Conservation (phyloP, 306 rosid genomes). For the Cicer cuneatum region DNA sequence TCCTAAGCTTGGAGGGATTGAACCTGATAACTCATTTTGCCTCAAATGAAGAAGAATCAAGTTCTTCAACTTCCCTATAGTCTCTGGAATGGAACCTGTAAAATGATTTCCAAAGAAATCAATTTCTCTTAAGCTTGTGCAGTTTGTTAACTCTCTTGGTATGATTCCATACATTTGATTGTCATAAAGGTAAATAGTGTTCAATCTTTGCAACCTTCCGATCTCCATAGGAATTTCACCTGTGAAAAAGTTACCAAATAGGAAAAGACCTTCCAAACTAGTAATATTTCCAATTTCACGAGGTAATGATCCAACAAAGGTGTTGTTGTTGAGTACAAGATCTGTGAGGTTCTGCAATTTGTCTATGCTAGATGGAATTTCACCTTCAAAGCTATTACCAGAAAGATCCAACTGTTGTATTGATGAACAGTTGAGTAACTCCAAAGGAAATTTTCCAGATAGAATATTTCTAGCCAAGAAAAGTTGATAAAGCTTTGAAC, state of each 20-base stretch:
- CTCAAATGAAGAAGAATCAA: constrained; percentile 85
- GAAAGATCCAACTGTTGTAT: constrained; percentile 90
- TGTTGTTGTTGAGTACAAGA: constrained; percentile 84
- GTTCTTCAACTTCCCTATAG: constrained; percentile 78
- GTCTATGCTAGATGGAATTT: constrained; percentile 66
- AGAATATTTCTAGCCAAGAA: constrained; percentile 76
- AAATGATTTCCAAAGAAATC: constrained; percentile 94
- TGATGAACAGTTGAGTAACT: constrained; percentile 67
- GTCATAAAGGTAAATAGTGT: constrained; percentile 75
- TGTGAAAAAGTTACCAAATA: constrained; percentile 73
- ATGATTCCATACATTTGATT: constrained; percentile 85
- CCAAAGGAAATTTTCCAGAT: constrained; percentile 74
- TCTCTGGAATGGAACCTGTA: constrained; percentile 76
- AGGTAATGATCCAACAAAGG: constrained; percentile 75
- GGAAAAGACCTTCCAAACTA: constrained; percentile 62
- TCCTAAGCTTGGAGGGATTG: constrained; percentile 90
- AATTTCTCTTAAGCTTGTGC: constrained; percentile 69
- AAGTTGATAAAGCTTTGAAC: constrained; percentile 65
- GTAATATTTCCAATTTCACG: constrained; percentile 78
- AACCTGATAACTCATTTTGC: constrained; percentile 87
- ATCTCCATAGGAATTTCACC: constrained; percentile 79
- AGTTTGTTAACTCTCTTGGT: constrained; percentile 82
- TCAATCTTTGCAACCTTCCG: constrained; percentile 71
- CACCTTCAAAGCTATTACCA: constrained; percentile 73
- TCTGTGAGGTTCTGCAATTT: constrained; percentile 67